phyloP scores from a whole-genome alignment of 352 stramenopile genomes.

The Phytophthora uliginosa region DNA sequence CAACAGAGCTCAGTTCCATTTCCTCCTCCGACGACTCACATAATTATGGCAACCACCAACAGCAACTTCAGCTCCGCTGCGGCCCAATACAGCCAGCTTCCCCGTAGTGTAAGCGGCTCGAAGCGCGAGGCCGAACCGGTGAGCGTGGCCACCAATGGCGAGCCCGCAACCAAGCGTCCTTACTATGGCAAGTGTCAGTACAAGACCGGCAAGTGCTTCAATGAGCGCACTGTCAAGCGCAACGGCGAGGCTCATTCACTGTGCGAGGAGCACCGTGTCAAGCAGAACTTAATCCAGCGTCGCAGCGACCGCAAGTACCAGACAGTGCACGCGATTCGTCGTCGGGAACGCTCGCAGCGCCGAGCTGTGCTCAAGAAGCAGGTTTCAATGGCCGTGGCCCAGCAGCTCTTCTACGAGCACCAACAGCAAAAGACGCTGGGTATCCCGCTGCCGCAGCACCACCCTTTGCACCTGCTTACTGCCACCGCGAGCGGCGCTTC shows the following conservation, averaged over 20 bases:
- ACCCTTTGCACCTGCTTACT: slow-evolving; percentile 42
- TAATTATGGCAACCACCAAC: slow-evolving; percentile 45
- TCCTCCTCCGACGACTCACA: slow-evolving; percentile 37
- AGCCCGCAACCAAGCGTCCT: slow-evolving; percentile 28
- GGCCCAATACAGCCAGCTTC: slow-evolving; percentile 10
- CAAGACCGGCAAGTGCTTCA: slow-evolving; percentile 92
- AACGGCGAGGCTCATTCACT: slow-evolving; percentile 86
- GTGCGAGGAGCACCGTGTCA: slow-evolving; percentile 87
- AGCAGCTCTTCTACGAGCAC: slow-evolving; percentile 86
- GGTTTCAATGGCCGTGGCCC: slow-evolving; percentile 80
- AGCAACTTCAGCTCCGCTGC: slow-evolving; percentile 10
- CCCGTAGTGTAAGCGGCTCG: slow-evolving; percentile 8
- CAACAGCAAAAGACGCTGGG: slow-evolving; percentile 80
- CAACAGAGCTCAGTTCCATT: slow-evolving; percentile 23
- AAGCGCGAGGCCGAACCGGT: slow-evolving; percentile 31
- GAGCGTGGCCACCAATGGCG: slow-evolving; percentile 5
- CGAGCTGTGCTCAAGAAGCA: slow-evolving; percentile 86
- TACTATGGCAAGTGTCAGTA: slow-evolving; percentile 90
- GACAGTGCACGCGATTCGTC: slow-evolving; percentile 84
- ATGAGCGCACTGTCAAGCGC: slow-evolving; percentile 87
- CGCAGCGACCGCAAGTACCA: slow-evolving; percentile 89
- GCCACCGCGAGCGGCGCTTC: slow-evolving; percentile 5
- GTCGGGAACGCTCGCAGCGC: slow-evolving; percentile 81
- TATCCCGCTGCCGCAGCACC: slow-evolving; percentile 41
- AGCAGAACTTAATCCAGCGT: slow-evolving; percentile 90